A percentile compares a stretch with the other conserved stretches of the same genome.
phyloP scores from a whole-genome alignment of 129 eudicot species.

The Flaveria linearis region DNA sequence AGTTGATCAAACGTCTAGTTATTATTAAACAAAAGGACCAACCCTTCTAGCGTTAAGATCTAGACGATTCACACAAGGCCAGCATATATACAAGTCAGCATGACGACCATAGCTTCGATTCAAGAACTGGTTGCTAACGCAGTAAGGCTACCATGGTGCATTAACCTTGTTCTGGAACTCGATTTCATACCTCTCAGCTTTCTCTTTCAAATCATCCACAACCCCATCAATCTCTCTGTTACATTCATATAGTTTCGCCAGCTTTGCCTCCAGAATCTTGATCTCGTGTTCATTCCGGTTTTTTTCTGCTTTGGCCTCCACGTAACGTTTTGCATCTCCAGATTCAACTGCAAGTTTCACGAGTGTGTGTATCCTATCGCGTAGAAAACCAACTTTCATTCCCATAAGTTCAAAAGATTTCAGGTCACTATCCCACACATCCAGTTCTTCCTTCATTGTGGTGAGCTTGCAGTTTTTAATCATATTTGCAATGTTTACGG shows the following conservation, averaged over 20 bases:
- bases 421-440: constrained; percentile 62
- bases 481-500: constrained; percentile 56
- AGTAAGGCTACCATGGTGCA: constrained; percentile 53
- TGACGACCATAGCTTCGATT: not conserved
- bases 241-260: constrained; percentile 48
- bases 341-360: constrained; percentile 42
- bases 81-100: constrained; percentile 5
- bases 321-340: constrained; percentile 42
- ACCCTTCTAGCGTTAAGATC: not conserved
- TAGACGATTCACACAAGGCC: not conserved
- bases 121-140: not conserved
- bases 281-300: constrained; percentile 36
- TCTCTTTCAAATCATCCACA: constrained; percentile 40
- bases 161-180: constrained; percentile 60
- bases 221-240: constrained; percentile 38
- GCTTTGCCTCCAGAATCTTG: constrained; percentile 47
- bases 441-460: constrained; percentile 53
- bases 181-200: constrained; percentile 45
- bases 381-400: constrained; percentile 69
- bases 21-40: not conserved
- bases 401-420: constrained; percentile 71
- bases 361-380: constrained; percentile 46
- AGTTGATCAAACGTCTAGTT: not conserved
- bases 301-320: constrained; percentile 45
- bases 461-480: constrained; percentile 53